Base-by-base conservation (phyloP, 2,329 filamentous ascomycete genomes). In the Emergomyces orientalis region DNA sequence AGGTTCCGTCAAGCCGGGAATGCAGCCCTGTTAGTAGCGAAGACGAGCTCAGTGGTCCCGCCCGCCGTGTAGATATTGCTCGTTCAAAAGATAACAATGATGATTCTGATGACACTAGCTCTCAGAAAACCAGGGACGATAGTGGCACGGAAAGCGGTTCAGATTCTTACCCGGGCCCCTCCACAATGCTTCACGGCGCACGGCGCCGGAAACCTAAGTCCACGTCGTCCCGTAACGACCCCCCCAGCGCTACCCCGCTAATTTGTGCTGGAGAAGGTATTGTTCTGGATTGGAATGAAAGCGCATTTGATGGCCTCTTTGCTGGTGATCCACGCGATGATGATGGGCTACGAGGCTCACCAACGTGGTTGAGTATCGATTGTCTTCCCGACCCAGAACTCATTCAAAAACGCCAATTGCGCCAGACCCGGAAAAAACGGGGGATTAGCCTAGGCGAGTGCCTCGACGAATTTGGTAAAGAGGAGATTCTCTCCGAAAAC, bases 391-490 rank as follows among this genome's bases (percentile, higher is more conserved):
- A 90, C 72, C 77, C 86, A 1, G 86, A 86, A 37, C 80, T 97
- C 7, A 79, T 84, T 43, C 82, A 81, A 61, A 86, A 83, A 69
- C 84, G 85, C 68, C 81, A 83, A 62, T 81, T 80, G 61, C 88
- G 92, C 45, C 79, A 80, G 58, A 79, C 79, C 63, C 88, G 91
- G 8, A 83, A 82, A 69, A 89, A 88, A 74, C 82, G 86, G 61
- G 94, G 94, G 34, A 87, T 97, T 67, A 87, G 86, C 0, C 81
- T 99, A 4, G 88, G 94, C 27, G 91, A 97, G 69, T 99, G 94
- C 72, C 84, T 99, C 62, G 88, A 92, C 64, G 94, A 97, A 75
- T 97, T 96, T 68, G 90, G 94, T 71, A 93, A 93, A 73, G 89
- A 92, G 64, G 94, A 99, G 76, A 86, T 96, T 17, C 80, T 99